Base-by-base conservation (phyloP, 768 basidiomycete genomes). In the Serendipita sp. region DNA sequence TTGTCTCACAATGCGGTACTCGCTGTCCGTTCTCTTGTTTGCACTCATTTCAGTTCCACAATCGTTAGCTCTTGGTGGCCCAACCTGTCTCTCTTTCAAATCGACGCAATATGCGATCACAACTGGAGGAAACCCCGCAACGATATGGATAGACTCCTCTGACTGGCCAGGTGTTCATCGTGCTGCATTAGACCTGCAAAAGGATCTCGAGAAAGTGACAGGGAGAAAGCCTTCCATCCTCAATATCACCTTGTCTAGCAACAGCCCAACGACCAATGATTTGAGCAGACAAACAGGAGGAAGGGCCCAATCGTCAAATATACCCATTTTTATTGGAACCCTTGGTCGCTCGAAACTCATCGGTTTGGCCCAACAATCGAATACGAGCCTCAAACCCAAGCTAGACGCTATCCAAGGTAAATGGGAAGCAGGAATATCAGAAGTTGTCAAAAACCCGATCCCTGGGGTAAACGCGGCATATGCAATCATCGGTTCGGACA, bases 401-500 rank as follows among this genome's bases (percentile, higher is more conserved):
- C 79, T 82, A 2, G 80, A 81, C 3, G 73, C 74, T 0, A 76
- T 87, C 51, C 69, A 79, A 63, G 84, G 84, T 1, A 74, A 82
- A 64, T 87, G 86, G 86, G 86, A 87, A 68, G 70, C 80, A 0
- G 86, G 80, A 71, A 68, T 81, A 65, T 73, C 80, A 2, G 72
- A 72, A 58, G 76, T 79, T 45, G 80, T 84, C 3, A 71, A 74
- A 44, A 79, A 81, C 63, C 82, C 82, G 3, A 71, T 83, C 2
- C 78, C 81, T 43, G 82, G 81, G n/a, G 24, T 69, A 13, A 48
- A 67, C 42, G 67, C 66, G 61, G 85, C 82, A 31, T 82, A 86
- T 71, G 80, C 87, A 42, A 79, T 88, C 60, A 76, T 83, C 64
- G 85, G 85, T 11, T 75, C 82, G 1, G 85, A 87, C 70, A 82